A percentile compares a stretch with the other conserved stretches of the same genome.
These are phyloP conservation scores for Ophiocordyceps camponoti-floridani DNA, from an alignment of 2,329 filamentous ascomycete species.

Conservation along the genomic window DNA sequence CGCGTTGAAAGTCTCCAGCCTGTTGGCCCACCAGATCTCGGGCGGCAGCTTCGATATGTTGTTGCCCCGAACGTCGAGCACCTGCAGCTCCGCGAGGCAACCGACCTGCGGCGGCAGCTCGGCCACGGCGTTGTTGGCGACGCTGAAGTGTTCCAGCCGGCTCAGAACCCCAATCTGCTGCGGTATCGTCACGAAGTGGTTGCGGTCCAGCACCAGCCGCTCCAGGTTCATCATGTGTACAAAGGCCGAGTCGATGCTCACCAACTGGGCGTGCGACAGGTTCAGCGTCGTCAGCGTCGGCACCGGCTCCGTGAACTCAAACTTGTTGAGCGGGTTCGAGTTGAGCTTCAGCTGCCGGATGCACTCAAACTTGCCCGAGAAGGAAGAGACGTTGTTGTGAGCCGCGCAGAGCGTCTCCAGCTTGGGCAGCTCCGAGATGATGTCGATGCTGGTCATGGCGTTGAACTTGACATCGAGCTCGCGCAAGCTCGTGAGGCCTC, in stretches of 20 bases:
- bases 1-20: slow-evolving; percentile 79
- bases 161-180: slow-evolving; percentile 68
- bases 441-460: slow-evolving; percentile 70
- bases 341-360: slow-evolving; percentile 77
- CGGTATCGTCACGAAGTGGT: slow-evolving; percentile 85
- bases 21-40: slow-evolving; percentile 92
- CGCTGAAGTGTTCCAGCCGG: slow-evolving; percentile 78
- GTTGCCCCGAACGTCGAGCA: slow-evolving; percentile 82
- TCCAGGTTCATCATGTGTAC: slow-evolving; percentile 74
- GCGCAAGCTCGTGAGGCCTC: slow-evolving; percentile 56
- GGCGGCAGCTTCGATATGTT: slow-evolving; percentile 77
- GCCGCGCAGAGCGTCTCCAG: slow-evolving; percentile 79
- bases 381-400: slow-evolving; percentile 83
- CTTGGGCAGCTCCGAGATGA: slow-evolving; percentile 66
- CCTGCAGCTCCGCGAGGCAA: slow-evolving; percentile 64
- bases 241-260: slow-evolving; percentile 78
- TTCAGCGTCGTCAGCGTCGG: slow-evolving; percentile 76
- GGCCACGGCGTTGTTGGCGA: slow-evolving; percentile 78
- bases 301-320: slow-evolving; percentile 61
- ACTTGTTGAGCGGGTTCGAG: slow-evolving; percentile 88
- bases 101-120: slow-evolving; percentile 78
- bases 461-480: slow-evolving; percentile 96
- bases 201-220: slow-evolving; percentile 79
- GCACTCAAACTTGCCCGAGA: slow-evolving; percentile 73
- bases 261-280: slow-evolving; percentile 77